Evolutionary conservation across 2,329 filamentous ascomycete genomes (phyloP).

Genomic region (Ophiosphaerella korrae): DNA sequence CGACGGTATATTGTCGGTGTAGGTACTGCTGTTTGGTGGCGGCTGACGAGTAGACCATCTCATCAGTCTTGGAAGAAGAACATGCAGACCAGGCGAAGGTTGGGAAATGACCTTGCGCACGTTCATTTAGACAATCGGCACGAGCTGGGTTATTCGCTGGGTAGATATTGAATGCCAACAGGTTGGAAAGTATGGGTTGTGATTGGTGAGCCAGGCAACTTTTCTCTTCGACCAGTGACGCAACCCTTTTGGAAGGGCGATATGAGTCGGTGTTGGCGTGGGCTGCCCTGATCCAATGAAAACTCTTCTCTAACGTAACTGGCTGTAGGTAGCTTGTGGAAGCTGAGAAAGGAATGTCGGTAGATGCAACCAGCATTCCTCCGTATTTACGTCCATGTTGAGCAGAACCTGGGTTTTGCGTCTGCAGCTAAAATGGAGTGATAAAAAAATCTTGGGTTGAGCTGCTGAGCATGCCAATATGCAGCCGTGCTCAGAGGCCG

Average conservation of each 20-base stretch:
- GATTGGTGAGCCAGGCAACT: too few relatives aligned
- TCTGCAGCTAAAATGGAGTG: too few relatives aligned
- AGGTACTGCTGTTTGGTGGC: conserved; percentile 1
- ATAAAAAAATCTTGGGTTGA: too few relatives aligned
- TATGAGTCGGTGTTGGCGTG: background rate
- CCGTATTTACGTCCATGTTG: too few relatives aligned
- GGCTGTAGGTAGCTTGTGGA: background rate
- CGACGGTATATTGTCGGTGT: background rate
- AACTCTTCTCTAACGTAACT: background rate
- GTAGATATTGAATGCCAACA: background rate
- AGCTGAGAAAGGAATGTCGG: background rate
- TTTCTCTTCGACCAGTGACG: background rate
- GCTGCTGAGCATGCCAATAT: too few relatives aligned
- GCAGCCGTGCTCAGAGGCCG: too few relatives aligned
- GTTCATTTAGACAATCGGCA: background rate
- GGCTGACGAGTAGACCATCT: conserved; percentile 1
- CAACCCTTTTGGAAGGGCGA: background rate
- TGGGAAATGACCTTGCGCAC: conserved; percentile 3
- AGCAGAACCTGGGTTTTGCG: too few relatives aligned
- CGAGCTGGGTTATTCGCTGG: background rate
- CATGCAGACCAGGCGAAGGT: too few relatives aligned
- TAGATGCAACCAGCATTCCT: background rate
- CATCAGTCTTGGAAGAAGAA: too few relatives aligned
- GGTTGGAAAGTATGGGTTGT: too few relatives aligned
- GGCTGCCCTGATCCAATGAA: conserved; percentile 7